Conservation (phyloP, 495 filamentous ascomycete genomes). For the Penicillium pulvis region DNA sequence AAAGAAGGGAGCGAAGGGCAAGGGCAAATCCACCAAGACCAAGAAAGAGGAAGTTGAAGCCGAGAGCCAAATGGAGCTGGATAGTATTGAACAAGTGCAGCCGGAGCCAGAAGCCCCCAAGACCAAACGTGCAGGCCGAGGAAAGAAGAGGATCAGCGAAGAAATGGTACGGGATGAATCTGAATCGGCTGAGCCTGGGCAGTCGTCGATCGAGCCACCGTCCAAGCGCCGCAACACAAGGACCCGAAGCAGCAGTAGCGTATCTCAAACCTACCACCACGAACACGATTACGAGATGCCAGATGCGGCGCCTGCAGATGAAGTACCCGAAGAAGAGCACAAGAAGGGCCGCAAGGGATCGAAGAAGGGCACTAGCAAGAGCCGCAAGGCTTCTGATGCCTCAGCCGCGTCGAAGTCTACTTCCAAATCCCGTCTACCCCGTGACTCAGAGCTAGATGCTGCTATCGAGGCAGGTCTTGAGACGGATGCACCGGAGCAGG, state of each 20-base stretch:
- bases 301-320: conserved; percentile 28
- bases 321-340: conserved; percentile 23
- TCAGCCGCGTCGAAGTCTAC: conserved; percentile 47
- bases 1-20: conserved; percentile 49
- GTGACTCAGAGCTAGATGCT: conserved; percentile 70
- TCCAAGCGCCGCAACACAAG: conserved; percentile 67
- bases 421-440: conserved; percentile 41
- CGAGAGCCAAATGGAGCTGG: conserved; percentile 37
- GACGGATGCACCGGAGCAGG: conserved; percentile 18
- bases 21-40: conserved; percentile 41
- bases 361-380: conserved; percentile 46
- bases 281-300: conserved; percentile 26
- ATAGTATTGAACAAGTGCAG: conserved; percentile 27
- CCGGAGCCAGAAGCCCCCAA: conserved; percentile 34
- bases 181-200: conserved; percentile 17
- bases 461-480: conserved; percentile 68
- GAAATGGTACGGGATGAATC: conserved; percentile 54
- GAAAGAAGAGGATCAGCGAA: conserved; percentile 69
- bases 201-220: conserved; percentile 50
- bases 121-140: conserved; percentile 49
- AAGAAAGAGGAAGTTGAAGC: conserved; percentile 65
- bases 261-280: conserved; percentile 27
- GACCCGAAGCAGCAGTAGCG: conserved; percentile 47
- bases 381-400: conserved; percentile 56
- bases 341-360: conserved; percentile 45